Conservation (phyloP, 106 monocot genomes). For the Dendrobium catenatum region DNA sequence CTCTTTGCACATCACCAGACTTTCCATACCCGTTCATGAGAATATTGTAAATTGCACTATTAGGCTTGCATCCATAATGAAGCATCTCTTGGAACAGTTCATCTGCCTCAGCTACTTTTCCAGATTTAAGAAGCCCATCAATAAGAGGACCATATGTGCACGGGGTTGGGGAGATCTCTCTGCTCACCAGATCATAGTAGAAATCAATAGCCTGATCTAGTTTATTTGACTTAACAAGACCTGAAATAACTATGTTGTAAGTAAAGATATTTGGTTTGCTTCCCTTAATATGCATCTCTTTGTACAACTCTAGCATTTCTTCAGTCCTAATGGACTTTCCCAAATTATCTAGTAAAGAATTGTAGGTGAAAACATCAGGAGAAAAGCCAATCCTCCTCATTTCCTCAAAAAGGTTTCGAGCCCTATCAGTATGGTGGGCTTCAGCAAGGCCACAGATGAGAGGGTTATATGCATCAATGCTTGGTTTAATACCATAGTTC, state of each 20-base stretch:
- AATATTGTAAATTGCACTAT: slow-evolving; percentile 88
- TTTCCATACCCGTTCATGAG: slow-evolving; percentile 80
- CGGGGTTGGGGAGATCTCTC: slow-evolving; percentile 68
- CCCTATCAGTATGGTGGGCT: slow-evolving; percentile 17
- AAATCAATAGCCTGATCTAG: slow-evolving; percentile 76
- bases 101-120: slow-evolving; percentile 51
- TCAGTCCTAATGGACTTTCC: slow-evolving; percentile 54
- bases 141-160: slow-evolving; percentile 92
- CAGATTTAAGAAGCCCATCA: slow-evolving; percentile 67
- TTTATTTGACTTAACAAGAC: slow-evolving; percentile 53
- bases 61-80: slow-evolving; percentile 67
- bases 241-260: slow-evolving; percentile 75
- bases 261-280: slow-evolving; percentile 55
- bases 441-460: slow-evolving; percentile 52
- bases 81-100: slow-evolving; percentile 74
- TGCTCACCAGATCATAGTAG: slow-evolving; percentile 67
- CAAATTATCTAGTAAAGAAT: slow-evolving; percentile 53
- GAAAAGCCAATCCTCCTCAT: slow-evolving; percentile 57
- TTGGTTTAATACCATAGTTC: slow-evolving; percentile 44
- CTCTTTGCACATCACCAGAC: slow-evolving; percentile 48
- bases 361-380: slow-evolving; percentile 68
- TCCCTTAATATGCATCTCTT: slow-evolving; percentile 63
- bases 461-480: slow-evolving; percentile 53
- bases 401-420: slow-evolving; percentile 51
- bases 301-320: slow-evolving; percentile 57